phyloP scores from a whole-genome alignment of 2,329 filamentous ascomycete species.

The Xylariaceae sp. region DNA sequence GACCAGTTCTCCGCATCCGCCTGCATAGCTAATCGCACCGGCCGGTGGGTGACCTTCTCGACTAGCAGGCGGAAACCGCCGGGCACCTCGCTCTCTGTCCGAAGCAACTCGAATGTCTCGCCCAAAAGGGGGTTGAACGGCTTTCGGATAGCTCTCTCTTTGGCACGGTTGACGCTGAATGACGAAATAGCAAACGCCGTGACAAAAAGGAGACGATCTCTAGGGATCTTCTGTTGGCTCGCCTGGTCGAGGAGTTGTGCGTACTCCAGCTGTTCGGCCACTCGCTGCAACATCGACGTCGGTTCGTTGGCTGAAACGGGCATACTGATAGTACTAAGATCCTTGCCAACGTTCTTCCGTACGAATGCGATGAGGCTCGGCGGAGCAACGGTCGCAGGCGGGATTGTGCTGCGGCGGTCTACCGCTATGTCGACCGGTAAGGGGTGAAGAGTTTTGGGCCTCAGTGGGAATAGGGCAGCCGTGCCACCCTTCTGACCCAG shows the following conservation, averaged over 20 bases:
- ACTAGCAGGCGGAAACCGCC: constrained; percentile 84
- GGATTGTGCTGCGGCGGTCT: constrained; percentile 63
- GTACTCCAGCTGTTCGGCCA: constrained; percentile 89
- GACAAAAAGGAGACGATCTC: constrained; percentile 75
- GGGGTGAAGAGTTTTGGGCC: constrained; percentile 70
- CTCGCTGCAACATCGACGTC: constrained; percentile 76
- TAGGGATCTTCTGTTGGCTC: constrained; percentile 51
- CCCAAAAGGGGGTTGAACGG: constrained; percentile 96
- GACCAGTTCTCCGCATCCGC: constrained; percentile 84
- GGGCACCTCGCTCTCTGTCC: constrained; percentile 67
- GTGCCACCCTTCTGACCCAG: constrained; percentile 50
- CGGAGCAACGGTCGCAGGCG: constrained; percentile 69
- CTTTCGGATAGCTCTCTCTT: constrained; percentile 88
- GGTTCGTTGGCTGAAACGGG: constrained; percentile 96
- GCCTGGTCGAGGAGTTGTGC: constrained; percentile 76
- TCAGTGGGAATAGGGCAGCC: constrained; percentile 68
- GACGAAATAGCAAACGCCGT: constrained; percentile 86
- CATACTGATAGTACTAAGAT: constrained; percentile 95
- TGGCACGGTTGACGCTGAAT: constrained; percentile 75
- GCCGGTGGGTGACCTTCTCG: constrained; percentile 91
- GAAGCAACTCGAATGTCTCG: constrained; percentile 89
- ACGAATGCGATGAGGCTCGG: constrained; percentile 92
- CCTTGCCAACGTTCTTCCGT: constrained; percentile 96
- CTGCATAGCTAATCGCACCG: constrained; percentile 87
- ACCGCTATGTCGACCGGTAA: constrained; percentile 65